Percentiles rank a stretch among this genome's conserved stretches.
These are phyloP conservation scores for Penicillium crystallinum DNA, from an alignment of 495 filamentous ascomycete genomes.

Conservation along the genomic window DNA sequence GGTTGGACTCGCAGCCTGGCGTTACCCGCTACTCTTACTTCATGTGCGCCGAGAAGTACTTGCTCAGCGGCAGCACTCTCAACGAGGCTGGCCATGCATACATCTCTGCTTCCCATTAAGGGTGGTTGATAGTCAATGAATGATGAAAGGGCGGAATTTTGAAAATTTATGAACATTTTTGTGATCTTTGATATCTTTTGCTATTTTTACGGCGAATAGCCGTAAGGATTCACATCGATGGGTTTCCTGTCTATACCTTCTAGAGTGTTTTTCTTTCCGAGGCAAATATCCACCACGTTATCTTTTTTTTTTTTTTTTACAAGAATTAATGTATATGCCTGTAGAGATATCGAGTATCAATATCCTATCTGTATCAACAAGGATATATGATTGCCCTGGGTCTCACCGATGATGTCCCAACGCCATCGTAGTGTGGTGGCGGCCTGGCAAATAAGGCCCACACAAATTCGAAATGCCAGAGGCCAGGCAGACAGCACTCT, in stretches of 20 bases:
- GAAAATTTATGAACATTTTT: neutral
- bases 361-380: no score
- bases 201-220: neutral
- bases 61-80: conserved; percentile 21
- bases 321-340: no score
- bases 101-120: neutral
- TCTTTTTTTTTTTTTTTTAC: neutral
- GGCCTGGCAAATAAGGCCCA: neutral
- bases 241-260: neutral
- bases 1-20: conserved; percentile 59
- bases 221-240: neutral
- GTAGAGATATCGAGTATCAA: no score
- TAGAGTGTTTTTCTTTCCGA: neutral
- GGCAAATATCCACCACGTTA: neutral
- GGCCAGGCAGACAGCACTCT: no score
- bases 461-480: no score
- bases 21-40: conserved; percentile 81
- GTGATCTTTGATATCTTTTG: neutral
- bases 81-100: conserved; percentile 27
- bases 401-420: no score
- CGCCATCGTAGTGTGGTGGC: no score
- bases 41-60: conserved; percentile 47
- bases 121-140: neutral
- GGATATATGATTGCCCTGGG: no score
- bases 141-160: neutral